Evolutionary conservation across 805 yeast genomes (phyloP).

Genomic region (Starmerella bombicola): DNA sequence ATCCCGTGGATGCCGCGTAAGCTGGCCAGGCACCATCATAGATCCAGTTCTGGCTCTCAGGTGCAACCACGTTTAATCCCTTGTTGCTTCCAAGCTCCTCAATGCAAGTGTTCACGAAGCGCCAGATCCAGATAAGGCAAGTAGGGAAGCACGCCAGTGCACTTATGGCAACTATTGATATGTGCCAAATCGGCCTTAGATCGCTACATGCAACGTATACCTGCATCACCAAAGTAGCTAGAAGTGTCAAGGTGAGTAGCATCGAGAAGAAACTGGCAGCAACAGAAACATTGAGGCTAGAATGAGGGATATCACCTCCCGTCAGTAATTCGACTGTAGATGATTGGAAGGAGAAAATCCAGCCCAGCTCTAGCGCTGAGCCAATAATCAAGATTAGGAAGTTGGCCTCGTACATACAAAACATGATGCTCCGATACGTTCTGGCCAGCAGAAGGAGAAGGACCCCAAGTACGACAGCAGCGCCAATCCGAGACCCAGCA

Average conservation of each 20-base stretch:
- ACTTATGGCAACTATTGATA: slow-evolving; percentile 26
- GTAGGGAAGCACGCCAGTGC: slow-evolving; percentile 45
- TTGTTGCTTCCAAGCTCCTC: background rate
- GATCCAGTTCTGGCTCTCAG: slow-evolving; percentile 21
- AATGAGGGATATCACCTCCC: slow-evolving; percentile 32
- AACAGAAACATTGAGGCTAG: slow-evolving; percentile 39
- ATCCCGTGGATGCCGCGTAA: slow-evolving; percentile 54
- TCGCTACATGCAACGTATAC: slow-evolving; percentile 49
- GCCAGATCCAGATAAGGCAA: slow-evolving; percentile 46
- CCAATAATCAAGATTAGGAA: slow-evolving; percentile 46
- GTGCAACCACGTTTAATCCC: background rate
- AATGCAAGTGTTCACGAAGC: slow-evolving; percentile 28
- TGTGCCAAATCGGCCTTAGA: slow-evolving; percentile 22
- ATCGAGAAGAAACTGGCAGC: slow-evolving; percentile 52
- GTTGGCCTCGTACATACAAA: slow-evolving; percentile 55
- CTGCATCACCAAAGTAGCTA: slow-evolving; percentile 59
- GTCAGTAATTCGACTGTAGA: slow-evolving; percentile 37
- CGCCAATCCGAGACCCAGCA: slow-evolving; percentile 45
- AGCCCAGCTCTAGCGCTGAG: slow-evolving; percentile 45
- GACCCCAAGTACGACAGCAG: slow-evolving; percentile 37
- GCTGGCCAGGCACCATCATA: slow-evolving; percentile 33
- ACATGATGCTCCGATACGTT: slow-evolving; percentile 53
- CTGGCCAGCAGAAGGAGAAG: slow-evolving; percentile 38
- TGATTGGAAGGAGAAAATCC: slow-evolving; percentile 31
- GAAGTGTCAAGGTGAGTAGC: slow-evolving; percentile 47